Evolutionary conservation across 2,329 filamentous ascomycete genomes (phyloP).

Genomic region (Aspergillus pseudoterreus): DNA sequence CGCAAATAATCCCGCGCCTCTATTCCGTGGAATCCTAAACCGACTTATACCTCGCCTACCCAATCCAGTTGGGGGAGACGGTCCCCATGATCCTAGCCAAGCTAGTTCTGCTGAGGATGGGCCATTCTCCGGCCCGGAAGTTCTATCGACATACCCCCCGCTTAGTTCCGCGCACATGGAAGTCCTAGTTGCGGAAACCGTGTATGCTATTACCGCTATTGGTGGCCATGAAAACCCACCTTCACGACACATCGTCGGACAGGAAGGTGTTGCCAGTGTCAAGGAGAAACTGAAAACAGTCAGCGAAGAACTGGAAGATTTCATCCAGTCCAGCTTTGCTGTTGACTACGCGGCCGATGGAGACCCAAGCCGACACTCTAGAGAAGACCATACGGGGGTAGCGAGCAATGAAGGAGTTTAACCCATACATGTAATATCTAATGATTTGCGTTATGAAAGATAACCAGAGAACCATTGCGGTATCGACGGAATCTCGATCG

Average conservation of each 20-base stretch:
- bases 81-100: slow-evolving; percentile 14
- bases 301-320: slow-evolving; percentile 93
- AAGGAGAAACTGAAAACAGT: slow-evolving; percentile 97
- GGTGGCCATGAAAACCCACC: slow-evolving; percentile 95
- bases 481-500: too few species aligned
- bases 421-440: slow-evolving; percentile 1
- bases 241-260: slow-evolving; percentile 86
- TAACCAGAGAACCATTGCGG: too few species aligned
- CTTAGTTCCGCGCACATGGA: slow-evolving; percentile 67
- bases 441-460: background rate
- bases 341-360: slow-evolving; percentile 58
- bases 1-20: slow-evolving; percentile 69
- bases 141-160: slow-evolving; percentile 69
- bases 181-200: slow-evolving; percentile 77
- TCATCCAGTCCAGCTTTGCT: slow-evolving; percentile 81
- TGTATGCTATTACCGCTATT: slow-evolving; percentile 85
- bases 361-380: slow-evolving; percentile 19
- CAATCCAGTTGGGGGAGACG: slow-evolving; percentile 34
- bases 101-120: slow-evolving; percentile 27
- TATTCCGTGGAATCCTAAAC: slow-evolving; percentile 76
- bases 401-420: slow-evolving; percentile 15
- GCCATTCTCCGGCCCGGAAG: slow-evolving; percentile 39
- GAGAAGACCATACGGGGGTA: slow-evolving; percentile 16
- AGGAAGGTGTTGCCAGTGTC: slow-evolving; percentile 80
- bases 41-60: slow-evolving; percentile 75